Evolutionary conservation across 345 rosid genomes (phyloP), one percentile per base, ranked within the genome.

Genomic region (Euphorbia lathyris): DNA sequence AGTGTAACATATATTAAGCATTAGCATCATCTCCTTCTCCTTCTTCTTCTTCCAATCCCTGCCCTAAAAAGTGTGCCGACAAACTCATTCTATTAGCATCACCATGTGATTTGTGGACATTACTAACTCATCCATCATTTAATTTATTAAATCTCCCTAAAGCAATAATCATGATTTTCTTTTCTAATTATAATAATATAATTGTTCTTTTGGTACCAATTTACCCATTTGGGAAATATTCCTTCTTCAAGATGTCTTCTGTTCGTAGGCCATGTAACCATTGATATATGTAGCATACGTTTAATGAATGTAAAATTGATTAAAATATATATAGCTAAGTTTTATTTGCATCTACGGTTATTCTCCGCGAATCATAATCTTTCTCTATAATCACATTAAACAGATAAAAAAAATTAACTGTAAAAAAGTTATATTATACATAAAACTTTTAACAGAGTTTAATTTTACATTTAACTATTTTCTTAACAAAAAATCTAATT

Each of bases 31-130:
- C 56, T 19, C 25, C 22, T 63, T 66, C 17, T 59, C n/a, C n/a
- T n/a, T n/a, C n/a, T n/a, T n/a, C n/a, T n/a, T 66, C 78, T 72
- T 74, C 65, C 61, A 73, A 81, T 83, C 74, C 57, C 36, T 66
- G 50, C 84, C 82, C 74, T 59, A 73, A 66, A 81, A 84, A 78
- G 86, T 78, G 83, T 78, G 50, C 86, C 86, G 92, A 84, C 88
- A 82, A 79, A 75, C 81, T 85, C 86, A 81, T 85, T 83, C 63
- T 71, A 72, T 73, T 43, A 72, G 71, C 69, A 71, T 51, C 70
- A 69, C 76, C 82, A 75, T 77, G 82, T 83, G 91, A 72, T 80
- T 65, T 72, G 68, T 76, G 77, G 78, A 70, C 81, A 74, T 63
- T 69, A 56, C 67, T 68, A 62, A 75, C 59, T 64, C 59, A 52